Evolutionary conservation across 2,329 filamentous ascomycete genomes (phyloP), one percentile per base, ranked within the genome.

Genomic region (Nakataea oryzae): DNA sequence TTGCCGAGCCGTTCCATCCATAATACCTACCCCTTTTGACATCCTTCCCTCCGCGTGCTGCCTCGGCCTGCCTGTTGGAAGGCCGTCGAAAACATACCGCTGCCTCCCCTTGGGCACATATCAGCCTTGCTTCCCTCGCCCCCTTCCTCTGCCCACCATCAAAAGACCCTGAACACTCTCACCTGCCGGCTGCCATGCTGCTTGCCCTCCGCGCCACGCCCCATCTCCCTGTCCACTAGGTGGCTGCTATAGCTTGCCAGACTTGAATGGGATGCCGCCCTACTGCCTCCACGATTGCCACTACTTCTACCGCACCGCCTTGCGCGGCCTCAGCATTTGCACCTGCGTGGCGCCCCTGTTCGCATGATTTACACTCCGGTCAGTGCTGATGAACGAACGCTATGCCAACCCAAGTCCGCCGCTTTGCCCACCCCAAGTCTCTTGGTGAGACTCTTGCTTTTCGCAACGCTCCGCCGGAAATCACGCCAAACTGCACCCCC

Each of bases 301-400:
- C 74, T 96, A 96, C 78, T 96, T 96, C 78, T 95, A 90, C 80
- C 90, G 90, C 80, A 96, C 88, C 75, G 89, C 90, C 72, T 79
- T 96, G 78, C 90, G 90, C 80, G 87, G 92, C 72, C 80, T 96
- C 69, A 93, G 89, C 72, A 86, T 96, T 69, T 84, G 86, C 77
- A 96, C 90, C 69, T 83, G 79, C 70, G 85, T 96, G 74, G 91
- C 88, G 67, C 87, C 89, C 68, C 79, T 91, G 62, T 91, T 91
- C 79, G 83, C 81, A 75, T 91, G 79, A 81, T 62, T 66, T 14
- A 5, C 28, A 12, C 17, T 24, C 67, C 69, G 26, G 65, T 70
- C 69, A 74, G 70, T 61, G 13, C 80, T 83, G 72, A 83, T 50
- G 17, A 41, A 59, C 34, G 32, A 59, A 75, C 74, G 75, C 70